Evolutionary conservation across 2,329 filamentous ascomycete species (phyloP).

Genomic region (Arthroderma sp.): DNA sequence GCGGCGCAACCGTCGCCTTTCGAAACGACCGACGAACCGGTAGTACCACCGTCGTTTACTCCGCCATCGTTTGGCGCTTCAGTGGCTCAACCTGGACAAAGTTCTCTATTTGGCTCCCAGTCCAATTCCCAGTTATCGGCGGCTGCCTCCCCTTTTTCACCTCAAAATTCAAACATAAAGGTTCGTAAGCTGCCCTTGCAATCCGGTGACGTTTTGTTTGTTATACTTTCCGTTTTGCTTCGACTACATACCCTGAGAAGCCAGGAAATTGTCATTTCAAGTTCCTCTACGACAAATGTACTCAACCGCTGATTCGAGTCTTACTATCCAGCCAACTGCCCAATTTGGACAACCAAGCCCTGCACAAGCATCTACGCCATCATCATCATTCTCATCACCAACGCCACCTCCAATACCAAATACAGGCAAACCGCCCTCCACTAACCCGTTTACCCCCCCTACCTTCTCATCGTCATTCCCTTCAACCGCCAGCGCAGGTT

Average conservation of each 20-base stretch:
- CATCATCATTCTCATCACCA: background rate
- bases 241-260: background rate
- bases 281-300: background rate
- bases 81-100: background rate
- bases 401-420: background rate
- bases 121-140: slow-evolving; percentile 9
- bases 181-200: background rate
- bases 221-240: background rate
- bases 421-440: background rate
- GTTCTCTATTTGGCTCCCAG: background rate
- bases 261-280: background rate
- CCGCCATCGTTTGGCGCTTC: background rate
- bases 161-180: slow-evolving; percentile 6
- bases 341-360: slow-evolving; percentile 9
- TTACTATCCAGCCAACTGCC: background rate
- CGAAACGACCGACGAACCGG: background rate
- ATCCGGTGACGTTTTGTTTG: background rate
- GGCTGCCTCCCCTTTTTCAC: slow-evolving; percentile 11
- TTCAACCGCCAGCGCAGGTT: background rate
- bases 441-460: background rate
- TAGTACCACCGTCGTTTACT: background rate
- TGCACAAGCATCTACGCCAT: background rate
- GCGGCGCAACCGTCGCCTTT: background rate
- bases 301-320: background rate
- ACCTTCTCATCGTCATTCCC: background rate